Conservation (phyloP, 2,329 filamentous ascomycete species). For the Fusarium duplospermum region DNA sequence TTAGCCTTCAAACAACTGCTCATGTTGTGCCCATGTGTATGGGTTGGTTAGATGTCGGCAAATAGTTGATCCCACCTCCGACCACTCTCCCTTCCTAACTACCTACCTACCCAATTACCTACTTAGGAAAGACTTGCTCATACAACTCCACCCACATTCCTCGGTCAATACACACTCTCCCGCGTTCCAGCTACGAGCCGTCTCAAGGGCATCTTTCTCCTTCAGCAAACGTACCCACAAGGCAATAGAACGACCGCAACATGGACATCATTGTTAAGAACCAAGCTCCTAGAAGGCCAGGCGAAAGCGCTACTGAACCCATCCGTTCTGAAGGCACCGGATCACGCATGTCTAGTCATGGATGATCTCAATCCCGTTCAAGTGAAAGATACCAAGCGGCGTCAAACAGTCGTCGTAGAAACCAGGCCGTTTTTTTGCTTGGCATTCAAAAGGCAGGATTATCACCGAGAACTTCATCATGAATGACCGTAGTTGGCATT, state of each 20-base stretch:
- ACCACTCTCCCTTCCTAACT: neutral
- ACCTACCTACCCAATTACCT: neutral
- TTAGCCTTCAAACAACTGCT: neutral
- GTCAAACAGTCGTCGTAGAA: neutral
- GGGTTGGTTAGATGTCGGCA: neutral
- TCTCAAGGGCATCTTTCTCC: neutral
- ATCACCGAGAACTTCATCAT: neutral
- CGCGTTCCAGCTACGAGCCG: slow-evolving; percentile 1
- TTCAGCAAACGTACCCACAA: neutral
- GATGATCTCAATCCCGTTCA: neutral
- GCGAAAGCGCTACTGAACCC: neutral
- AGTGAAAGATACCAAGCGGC: neutral
- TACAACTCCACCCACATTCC: neutral
- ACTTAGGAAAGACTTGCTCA: neutral
- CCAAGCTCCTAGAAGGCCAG: neutral
- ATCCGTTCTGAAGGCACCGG: neutral
- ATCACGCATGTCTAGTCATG: neutral
- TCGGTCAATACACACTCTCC: neutral
- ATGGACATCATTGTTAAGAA: neutral
- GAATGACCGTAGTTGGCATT: neutral
- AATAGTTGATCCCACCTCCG: neutral
- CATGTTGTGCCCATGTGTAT: neutral
- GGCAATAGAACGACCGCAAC: neutral
- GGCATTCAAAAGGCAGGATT: neutral
- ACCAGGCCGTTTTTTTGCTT: neutral